Conservation (phyloP, 345 rosid species). For the Boechera retrofracta region DNA sequence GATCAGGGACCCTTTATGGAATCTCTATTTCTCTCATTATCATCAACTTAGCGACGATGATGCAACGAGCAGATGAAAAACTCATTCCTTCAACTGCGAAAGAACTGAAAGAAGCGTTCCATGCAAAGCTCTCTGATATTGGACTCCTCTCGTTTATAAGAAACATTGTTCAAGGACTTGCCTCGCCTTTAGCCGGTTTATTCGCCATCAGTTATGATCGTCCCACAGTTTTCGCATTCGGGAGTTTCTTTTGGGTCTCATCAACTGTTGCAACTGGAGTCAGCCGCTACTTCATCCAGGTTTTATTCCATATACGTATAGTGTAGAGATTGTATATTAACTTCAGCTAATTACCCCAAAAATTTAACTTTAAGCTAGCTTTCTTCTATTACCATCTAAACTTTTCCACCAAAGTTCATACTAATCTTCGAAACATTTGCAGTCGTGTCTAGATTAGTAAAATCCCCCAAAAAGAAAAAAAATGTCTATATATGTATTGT, state of each 20-base stretch:
- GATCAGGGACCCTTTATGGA: constrained; percentile 71
- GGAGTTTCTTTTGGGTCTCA: constrained; percentile 81
- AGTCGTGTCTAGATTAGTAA: too few species aligned
- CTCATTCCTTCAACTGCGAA: constrained; percentile 83
- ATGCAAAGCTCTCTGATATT: constrained; percentile 72
- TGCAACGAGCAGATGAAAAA: constrained; percentile 92
- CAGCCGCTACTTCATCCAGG: constrained; percentile 72
- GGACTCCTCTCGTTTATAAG: constrained; percentile 86
- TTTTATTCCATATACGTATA: constrained; percentile 26
- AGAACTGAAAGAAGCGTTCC: constrained; percentile 89
- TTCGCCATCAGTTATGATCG: constrained; percentile 73
- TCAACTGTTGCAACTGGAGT: constrained; percentile 81
- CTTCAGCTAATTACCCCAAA: neutral
- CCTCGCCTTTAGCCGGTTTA: constrained; percentile 85
- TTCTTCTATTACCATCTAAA: too few species aligned
- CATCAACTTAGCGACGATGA: constrained; percentile 81
- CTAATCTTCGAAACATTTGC: too few species aligned
- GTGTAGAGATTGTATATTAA: neutral
- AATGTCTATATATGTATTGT: too few species aligned
- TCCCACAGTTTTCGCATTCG: constrained; percentile 75
- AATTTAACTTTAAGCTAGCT: neutral
- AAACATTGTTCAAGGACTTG: constrained; percentile 76
- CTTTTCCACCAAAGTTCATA: too few species aligned
- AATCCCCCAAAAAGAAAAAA: neutral
- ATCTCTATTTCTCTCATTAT: constrained; percentile 76